Base-by-base conservation (phyloP, 768 basidiomycete genomes). In the Lepiota subincarnata region DNA sequence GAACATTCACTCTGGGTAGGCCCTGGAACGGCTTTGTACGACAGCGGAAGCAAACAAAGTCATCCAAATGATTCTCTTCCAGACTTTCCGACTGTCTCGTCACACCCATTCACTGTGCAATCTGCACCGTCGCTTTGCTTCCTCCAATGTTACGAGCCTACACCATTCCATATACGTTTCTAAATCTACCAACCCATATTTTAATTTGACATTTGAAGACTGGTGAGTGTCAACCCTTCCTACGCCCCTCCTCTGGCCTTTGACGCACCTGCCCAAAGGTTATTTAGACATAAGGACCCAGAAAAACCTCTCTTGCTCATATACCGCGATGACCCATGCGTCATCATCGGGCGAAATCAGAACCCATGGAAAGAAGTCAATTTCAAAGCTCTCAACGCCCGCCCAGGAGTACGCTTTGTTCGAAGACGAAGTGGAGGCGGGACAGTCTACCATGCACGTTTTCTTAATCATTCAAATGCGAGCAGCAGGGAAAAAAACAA, bases 301-400 rank as follows among this genome's bases (percentile, higher is more conserved):
- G 71, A 83, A 3, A 70, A 77, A 35, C 91, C 93, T 1, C 74
- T 95, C 38, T 77, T 99, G 16, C 77, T 97, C 42, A 69, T 99
- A 50, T 99, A 98, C 67, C 83, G 92, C 26, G 89, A 98, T 64
- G 66, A 71, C 0, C 92, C 93, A 2, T 94, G 93, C 62, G 92
- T 98, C 14, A 79, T 99, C 50, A 91, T 98, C 50, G 96, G 96
- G 0, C 76, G 96, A 48, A 95, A 98, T 66, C 97, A 99, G 73
- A 98, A 97, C 60, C 96, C 95, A 13, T 98, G 96, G 96, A 97
- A 92, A 66, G 96, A 99, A 64, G 84, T 94, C 59, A 95, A 96
- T 61, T 78, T 95, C 45, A 56, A 64, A 5, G 76, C 80, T 1
- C 73, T 93, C 5, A 67, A 70, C 10, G 53, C 67, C 39, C 67